These are phyloP conservation scores for Ceraceosorus guamensis DNA, from an alignment of 1,284 basidiomycete genomes.

Conservation along the genomic window DNA sequence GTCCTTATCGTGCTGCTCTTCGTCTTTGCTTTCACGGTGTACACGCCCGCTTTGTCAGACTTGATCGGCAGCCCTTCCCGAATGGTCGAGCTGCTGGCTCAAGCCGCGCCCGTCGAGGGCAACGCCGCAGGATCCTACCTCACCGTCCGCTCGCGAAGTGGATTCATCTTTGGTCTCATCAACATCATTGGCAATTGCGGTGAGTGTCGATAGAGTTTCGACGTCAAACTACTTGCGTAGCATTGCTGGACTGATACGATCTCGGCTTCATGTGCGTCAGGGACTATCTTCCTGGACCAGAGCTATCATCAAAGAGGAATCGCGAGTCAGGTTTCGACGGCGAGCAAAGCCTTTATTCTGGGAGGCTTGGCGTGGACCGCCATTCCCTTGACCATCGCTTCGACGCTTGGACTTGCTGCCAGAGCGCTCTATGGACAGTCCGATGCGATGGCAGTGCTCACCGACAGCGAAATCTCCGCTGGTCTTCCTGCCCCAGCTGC, in stretches of 20 bases:
- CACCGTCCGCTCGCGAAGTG: slow-evolving; percentile 72
- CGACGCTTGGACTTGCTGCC: slow-evolving; percentile 57
- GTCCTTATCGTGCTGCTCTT: slow-evolving; percentile 42
- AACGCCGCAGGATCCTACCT: slow-evolving; percentile 62
- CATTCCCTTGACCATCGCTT: slow-evolving; percentile 59
- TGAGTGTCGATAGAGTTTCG: slow-evolving; percentile 16
- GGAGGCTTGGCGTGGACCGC: slow-evolving; percentile 72
- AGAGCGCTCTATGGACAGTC: slow-evolving; percentile 50
- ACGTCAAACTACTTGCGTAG: slow-evolving; percentile 2
- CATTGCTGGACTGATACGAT: not conserved
- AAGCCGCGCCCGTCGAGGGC: slow-evolving; percentile 54
- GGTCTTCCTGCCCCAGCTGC: slow-evolving; percentile 44
- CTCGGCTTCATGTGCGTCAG: slow-evolving; percentile 63
- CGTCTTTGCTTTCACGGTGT: slow-evolving; percentile 63
- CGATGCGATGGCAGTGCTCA: slow-evolving; percentile 28
- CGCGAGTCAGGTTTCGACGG: slow-evolving; percentile 70
- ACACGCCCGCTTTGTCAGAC: slow-evolving; percentile 54
- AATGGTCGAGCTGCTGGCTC: slow-evolving; percentile 54
- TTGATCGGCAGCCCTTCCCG: slow-evolving; percentile 29
- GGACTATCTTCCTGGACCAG: slow-evolving; percentile 68
- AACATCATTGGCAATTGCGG: slow-evolving; percentile 61
- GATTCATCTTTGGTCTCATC: slow-evolving; percentile 79
- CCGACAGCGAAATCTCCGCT: slow-evolving; percentile 25
- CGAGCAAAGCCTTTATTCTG: slow-evolving; percentile 77
- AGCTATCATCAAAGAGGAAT: slow-evolving; percentile 69